Evolutionary conservation across 495 filamentous ascomycete species (phyloP).

Genomic region (Cercophora scortea): DNA sequence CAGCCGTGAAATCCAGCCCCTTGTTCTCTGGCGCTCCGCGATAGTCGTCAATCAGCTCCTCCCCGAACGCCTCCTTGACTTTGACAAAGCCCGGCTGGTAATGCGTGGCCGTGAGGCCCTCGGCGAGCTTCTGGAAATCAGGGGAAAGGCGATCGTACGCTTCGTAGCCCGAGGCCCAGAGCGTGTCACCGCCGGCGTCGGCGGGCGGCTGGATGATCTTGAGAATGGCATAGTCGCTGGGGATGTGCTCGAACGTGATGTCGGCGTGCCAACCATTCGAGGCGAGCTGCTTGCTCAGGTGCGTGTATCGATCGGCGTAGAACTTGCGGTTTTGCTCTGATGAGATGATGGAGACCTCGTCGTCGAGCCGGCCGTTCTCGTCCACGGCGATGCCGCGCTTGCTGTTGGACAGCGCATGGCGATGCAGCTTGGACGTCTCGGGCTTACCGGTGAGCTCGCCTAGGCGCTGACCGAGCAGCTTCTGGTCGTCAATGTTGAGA

Average conservation of each 20-base stretch:
- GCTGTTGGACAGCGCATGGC: slow-evolving; percentile 50
- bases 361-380: slow-evolving; percentile 49
- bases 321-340: slow-evolving; percentile 55
- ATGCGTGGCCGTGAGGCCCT: slow-evolving; percentile 57
- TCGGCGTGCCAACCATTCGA: slow-evolving; percentile 30
- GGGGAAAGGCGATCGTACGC: slow-evolving; percentile 60
- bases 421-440: slow-evolving; percentile 51
- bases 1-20: slow-evolving; percentile 49
- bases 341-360: slow-evolving; percentile 65
- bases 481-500: slow-evolving; percentile 54
- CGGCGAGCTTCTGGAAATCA: slow-evolving; percentile 55
- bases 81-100: slow-evolving; percentile 50
- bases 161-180: slow-evolving; percentile 66
- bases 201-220: slow-evolving; percentile 49
- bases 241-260: slow-evolving; percentile 55
- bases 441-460: slow-evolving; percentile 60
- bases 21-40: slow-evolving; percentile 60
- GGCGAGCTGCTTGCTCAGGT: slow-evolving; percentile 35
- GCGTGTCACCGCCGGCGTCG: slow-evolving; percentile 55
- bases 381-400: slow-evolving; percentile 40
- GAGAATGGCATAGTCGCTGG: slow-evolving; percentile 55
- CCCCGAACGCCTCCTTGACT: slow-evolving; percentile 44
- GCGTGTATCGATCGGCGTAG: slow-evolving; percentile 48
- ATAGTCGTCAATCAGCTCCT: slow-evolving; percentile 45
- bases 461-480: slow-evolving; percentile 55